Conservation (phyloP, 2,329 filamentous ascomycete species). For the Aspergillus hiratsukae region DNA sequence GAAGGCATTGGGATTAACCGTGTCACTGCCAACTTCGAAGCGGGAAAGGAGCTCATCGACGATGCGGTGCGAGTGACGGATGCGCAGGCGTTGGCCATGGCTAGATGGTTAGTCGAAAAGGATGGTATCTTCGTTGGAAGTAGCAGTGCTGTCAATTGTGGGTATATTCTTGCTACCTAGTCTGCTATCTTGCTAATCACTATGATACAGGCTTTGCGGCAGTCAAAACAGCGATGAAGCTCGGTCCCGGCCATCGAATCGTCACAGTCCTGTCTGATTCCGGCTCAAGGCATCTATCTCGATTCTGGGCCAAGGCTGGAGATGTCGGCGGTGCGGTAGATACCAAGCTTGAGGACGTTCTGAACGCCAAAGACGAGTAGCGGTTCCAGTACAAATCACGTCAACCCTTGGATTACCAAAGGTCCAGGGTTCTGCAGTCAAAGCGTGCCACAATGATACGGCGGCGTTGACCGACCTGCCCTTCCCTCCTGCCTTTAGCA, state of each 20-base stretch:
- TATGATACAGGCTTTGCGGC: conserved; percentile 42
- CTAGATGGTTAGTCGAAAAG: conserved; percentile 90
- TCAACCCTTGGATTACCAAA: neutral
- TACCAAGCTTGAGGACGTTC: conserved; percentile 44
- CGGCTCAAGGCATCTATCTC: conserved; percentile 49
- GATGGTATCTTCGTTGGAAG: conserved; percentile 94
- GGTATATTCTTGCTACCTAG: conserved; percentile 24
- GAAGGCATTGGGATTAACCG: conserved; percentile 96
- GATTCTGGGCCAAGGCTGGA: conserved; percentile 48
- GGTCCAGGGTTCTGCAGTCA: neutral
- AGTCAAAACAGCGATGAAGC: conserved; percentile 42
- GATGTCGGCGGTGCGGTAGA: conserved; percentile 43
- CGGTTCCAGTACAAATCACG: neutral
- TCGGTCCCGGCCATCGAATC: conserved; percentile 46
- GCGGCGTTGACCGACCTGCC: too few relatives aligned
- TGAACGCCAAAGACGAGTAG: conserved; percentile 36
- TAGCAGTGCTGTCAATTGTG: conserved; percentile 93
- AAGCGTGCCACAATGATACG: too few relatives aligned
- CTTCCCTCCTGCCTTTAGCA: too few relatives aligned
- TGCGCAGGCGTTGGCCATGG: conserved; percentile 85
- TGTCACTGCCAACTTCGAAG: conserved; percentile 89
- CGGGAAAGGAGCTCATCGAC: conserved; percentile 78
- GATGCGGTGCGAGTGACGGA: conserved; percentile 88
- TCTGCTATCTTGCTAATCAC: conserved; percentile 14
- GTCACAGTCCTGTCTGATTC: conserved; percentile 49